Conservation (phyloP, 805 yeast species). For the Wilhelminamyces savonicus region DNA sequence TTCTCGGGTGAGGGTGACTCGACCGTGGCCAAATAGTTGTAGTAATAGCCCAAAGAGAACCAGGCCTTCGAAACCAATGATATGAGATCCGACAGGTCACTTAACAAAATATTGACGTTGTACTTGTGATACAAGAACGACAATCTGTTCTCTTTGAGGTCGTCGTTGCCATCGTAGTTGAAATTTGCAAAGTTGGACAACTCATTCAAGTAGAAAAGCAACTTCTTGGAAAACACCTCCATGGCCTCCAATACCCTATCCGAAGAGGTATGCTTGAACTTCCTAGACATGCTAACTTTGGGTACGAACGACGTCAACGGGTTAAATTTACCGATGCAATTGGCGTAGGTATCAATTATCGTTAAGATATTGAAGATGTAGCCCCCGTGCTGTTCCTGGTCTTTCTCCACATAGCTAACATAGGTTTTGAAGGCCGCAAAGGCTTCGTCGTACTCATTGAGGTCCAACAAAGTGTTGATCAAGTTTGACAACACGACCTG, state of each 20-base stretch:
- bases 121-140: slow-evolving; percentile 30
- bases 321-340: slow-evolving; percentile 28
- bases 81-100: slow-evolving; percentile 20
- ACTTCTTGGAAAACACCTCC: slow-evolving; percentile 9
- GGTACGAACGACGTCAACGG: slow-evolving; percentile 24
- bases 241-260: slow-evolving; percentile 16
- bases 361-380: slow-evolving; percentile 24
- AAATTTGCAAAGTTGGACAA: slow-evolving; percentile 18
- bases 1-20: slow-evolving; percentile 15
- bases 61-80: slow-evolving; percentile 29
- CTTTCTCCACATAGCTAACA: slow-evolving; percentile 25
- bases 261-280: slow-evolving; percentile 20
- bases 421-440: slow-evolving; percentile 36
- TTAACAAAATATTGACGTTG: slow-evolving; percentile 24
- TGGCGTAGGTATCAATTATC: slow-evolving; percentile 26
- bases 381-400: slow-evolving; percentile 25
- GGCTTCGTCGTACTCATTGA: slow-evolving; percentile 37
- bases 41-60: slow-evolving; percentile 28
- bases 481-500: slow-evolving; percentile 25
- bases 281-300: slow-evolving; percentile 5
- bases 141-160: slow-evolving; percentile 11
- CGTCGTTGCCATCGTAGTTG: slow-evolving; percentile 19
- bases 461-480: slow-evolving; percentile 24
- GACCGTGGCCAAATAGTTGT: slow-evolving; percentile 21
- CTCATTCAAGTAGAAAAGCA: slow-evolving; percentile 17